Evolutionary conservation across 163 green algal species (phyloP), one percentile per base, ranked within the genome.

Genomic region (Scenedesmus sp.): DNA sequence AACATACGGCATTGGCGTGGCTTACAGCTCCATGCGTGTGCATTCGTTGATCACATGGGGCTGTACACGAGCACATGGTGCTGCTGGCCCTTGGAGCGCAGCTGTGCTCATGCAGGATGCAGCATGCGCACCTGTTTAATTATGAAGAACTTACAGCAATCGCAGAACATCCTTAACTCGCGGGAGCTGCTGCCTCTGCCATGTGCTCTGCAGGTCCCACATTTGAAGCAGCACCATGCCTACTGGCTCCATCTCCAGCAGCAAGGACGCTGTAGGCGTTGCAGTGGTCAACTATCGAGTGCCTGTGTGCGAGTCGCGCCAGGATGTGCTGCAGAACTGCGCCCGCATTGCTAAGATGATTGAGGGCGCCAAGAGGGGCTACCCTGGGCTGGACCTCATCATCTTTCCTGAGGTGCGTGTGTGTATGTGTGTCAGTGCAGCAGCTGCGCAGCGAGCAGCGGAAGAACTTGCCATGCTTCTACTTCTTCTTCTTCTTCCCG

Each of bases 321-420:
- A 95, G 52, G 93, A 97, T 52, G 94, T 97, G 15, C 62, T 96
- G 34, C 86, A 83, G 0, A 97, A 97, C 90, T 96, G 93, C 85
- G 76, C 93, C 26, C 93, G 89, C 66, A 96, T 97, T 87, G 93
- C 92, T 1, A 85, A 86, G 8, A 93, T 92, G 4, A 93, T 97
- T 10, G 67, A 95, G 76, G 94, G 95, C 18, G 84, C 92, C 59
- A 97, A 96, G 92, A 77, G 54, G 2, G 95, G 95, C 60, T 96
- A 96, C 86, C 95, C 95, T 5, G 95, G 95, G 8, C 82, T 96
- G 86, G 95, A 97, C 91, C 92, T 97, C n/a, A 96, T 97, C 74
- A 92, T 96, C 10, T 97, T 97, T 86, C 95, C 95, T 59, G 95
- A 96, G 77, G 94, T 90, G 20, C 12, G 57, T 34, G 16, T 55